Percentiles rank a stretch among this genome's conserved stretches.
Evolutionary conservation across 2,329 filamentous ascomycete species (phyloP).

Genomic region (Microsporum audouinii): DNA sequence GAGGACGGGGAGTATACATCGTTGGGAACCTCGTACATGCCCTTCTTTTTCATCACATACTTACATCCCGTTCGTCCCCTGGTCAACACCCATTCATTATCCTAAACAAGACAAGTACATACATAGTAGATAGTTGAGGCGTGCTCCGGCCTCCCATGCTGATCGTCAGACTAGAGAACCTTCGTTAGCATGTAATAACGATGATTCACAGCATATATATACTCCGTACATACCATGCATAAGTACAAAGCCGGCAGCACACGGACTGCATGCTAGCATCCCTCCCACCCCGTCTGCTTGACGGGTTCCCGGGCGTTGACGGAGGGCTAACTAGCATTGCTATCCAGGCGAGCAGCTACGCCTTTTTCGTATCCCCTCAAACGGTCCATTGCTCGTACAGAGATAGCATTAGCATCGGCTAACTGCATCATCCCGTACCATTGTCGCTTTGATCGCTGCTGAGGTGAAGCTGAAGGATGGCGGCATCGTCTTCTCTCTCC

Average conservation of each 20-base stretch:
- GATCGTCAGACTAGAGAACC: background rate
- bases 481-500: background rate
- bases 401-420: background rate
- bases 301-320: background rate
- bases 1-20: background rate
- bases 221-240: background rate
- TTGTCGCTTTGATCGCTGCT: background rate
- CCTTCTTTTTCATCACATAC: background rate
- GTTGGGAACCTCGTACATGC: too few species aligned
- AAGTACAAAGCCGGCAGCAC: background rate
- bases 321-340: background rate
- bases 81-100: background rate
- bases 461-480: background rate
- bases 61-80: background rate
- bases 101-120: background rate
- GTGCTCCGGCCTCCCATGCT: background rate
- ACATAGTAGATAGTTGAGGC: background rate
- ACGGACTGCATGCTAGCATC: background rate
- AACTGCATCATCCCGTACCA: background rate
- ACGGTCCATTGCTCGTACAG: background rate
- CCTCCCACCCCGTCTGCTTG: background rate
- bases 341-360: background rate
- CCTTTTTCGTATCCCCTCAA: background rate
- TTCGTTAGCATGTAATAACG: background rate
- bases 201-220: background rate